Evolutionary conservation across 177 flowering plant species (phyloP).

Genomic region (Telopea speciosissima): DNA sequence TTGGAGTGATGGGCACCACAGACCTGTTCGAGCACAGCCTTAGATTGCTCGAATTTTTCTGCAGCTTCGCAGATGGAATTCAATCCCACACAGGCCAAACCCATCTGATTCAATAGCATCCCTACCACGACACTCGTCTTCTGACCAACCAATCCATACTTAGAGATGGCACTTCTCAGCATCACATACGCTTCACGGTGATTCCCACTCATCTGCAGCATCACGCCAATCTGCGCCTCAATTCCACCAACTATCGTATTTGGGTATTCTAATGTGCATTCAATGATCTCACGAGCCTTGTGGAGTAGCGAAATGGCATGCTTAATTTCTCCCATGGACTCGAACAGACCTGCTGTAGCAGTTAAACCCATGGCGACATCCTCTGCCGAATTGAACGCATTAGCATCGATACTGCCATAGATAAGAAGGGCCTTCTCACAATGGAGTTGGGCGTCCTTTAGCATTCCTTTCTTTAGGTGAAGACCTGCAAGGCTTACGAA

Average conservation of each 20-base stretch:
- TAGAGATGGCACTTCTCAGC: constrained; percentile 1
- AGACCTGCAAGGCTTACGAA: constrained; percentile 7
- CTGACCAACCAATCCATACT: not conserved
- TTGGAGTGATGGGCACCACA: constrained; percentile 1
- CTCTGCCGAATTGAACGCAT: not conserved
- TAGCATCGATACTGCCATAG: not conserved
- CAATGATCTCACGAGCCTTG: not conserved
- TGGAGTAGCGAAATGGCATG: constrained; percentile 5
- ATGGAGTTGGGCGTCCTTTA: constrained; percentile 7
- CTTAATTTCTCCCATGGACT: constrained; percentile 9
- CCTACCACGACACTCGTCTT: not conserved
- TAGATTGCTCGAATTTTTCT: not conserved
- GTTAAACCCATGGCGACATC: constrained; percentile 2
- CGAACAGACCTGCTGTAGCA: constrained; percentile 1
- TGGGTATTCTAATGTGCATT: not conserved
- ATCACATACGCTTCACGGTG: not conserved
- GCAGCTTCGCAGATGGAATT: constrained; percentile 4
- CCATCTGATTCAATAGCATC: constrained; percentile 9
- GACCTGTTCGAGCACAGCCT: not conserved
- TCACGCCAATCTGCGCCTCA: constrained; percentile 10
- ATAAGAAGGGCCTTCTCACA: constrained; percentile 8
- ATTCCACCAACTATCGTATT: not conserved
- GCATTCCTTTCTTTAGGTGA: constrained; percentile 2
- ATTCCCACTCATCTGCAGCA: not conserved
- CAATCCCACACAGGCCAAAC: constrained; percentile 3